Evolutionary conservation across 2,329 filamentous ascomycete species (phyloP), one percentile per base, ranked within the genome.

Genomic region (Colletotrichum sp.): DNA sequence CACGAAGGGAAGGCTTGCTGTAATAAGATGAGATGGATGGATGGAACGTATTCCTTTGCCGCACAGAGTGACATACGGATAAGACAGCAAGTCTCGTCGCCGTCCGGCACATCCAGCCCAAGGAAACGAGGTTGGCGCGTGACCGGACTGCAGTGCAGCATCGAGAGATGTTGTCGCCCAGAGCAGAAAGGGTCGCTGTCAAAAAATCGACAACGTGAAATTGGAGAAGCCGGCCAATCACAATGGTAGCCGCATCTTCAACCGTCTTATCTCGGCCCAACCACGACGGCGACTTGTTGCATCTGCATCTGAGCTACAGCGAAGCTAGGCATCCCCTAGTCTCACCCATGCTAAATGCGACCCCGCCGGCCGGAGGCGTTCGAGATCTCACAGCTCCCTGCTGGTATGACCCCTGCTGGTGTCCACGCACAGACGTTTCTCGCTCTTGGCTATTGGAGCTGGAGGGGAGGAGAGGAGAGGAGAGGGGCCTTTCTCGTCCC

Each of bases 221-320:
- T 80, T 81, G 78, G 67, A 64, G 59, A 73, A 65, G 59, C 26
- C 69, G 76, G 77, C 86, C 86, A 87, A 88, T 88, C 85, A 86
- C 24, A 26, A 24, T 60, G 52, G 18, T 32, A n/a, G 73, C 69
- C 71, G 75, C 74, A 73, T 79, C 78, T 77, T 79, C 71, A 49
- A 64, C 74, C 74, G 77, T 77, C 86, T 88, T 88, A 88, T 88
- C 86, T 85, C 79, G 78, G 79, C 76, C 85, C 86, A 87, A 85
- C 82, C 83, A 86, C 71, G 69, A 80, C 60, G 77, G 73, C 69
- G 78, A 62, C 71, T 44, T 44, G 59, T 55, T 69, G 59, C 66
- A 64, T 71, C 26, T 77, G 75, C 66, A 75, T 71, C 30, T 36
- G 71, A 66, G 34, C 75, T 77, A 63, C 67, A 71, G 55, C 26